These are phyloP conservation scores for Nasturtium officinale DNA, from an alignment of 345 rosid species.

Conservation along the genomic window DNA sequence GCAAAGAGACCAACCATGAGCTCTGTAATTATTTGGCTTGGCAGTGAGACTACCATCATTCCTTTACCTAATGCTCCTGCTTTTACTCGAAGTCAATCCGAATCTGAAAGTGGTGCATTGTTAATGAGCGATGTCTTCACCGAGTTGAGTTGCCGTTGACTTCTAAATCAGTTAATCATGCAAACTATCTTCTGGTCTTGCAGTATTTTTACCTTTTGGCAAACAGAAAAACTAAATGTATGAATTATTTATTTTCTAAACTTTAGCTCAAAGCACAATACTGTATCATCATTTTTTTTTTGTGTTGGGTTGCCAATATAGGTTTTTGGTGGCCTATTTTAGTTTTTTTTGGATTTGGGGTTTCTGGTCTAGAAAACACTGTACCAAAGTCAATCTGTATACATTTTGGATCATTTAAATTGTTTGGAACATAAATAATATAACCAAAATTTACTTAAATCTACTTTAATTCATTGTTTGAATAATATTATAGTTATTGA, in stretches of 20 bases:
- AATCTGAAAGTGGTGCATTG: conserved; percentile 22
- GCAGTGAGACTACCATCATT: conserved; percentile 38
- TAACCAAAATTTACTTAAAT: too few species aligned
- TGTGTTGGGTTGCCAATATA: neutral
- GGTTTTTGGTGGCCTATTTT: neutral
- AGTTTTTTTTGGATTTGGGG: neutral
- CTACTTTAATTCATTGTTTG: too few species aligned
- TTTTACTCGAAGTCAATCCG: conserved; percentile 23
- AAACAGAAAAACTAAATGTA: neutral
- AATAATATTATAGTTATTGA: neutral
- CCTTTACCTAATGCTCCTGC: conserved; percentile 49
- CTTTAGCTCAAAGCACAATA: neutral
- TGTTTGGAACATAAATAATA: neutral
- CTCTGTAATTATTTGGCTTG: conserved; percentile 48
- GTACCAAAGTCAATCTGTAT: neutral
- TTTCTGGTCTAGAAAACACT: neutral
- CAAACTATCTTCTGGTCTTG: neutral
- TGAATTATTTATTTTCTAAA: neutral
- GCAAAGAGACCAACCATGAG: conserved; percentile 52
- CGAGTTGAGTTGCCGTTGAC: conserved; percentile 44
- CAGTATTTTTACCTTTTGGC: neutral
- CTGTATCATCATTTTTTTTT: neutral
- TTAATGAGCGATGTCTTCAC: conserved; percentile 44
- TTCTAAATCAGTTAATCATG: neutral
- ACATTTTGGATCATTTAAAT: neutral